These are phyloP conservation scores for Hypoxylon sp. DNA, from an alignment of 2,329 filamentous ascomycete species.

Conservation along the genomic window DNA sequence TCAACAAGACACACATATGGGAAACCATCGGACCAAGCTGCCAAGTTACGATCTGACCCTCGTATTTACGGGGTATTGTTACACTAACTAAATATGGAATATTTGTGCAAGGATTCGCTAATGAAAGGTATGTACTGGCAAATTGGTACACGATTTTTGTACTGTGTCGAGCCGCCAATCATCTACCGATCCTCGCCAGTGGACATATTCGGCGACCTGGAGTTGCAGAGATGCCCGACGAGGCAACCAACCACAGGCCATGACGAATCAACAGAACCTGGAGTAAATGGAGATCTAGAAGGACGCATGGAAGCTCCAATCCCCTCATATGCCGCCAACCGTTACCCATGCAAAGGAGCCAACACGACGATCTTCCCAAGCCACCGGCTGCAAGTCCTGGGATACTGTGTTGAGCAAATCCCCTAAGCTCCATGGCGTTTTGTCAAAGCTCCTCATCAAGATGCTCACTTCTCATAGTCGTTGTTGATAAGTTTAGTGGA, in stretches of 20 bases:
- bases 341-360: conserved; percentile 24
- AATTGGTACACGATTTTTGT: conserved; percentile 29
- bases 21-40: conserved; percentile 12
- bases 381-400: conserved; percentile 14
- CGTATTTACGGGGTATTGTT: conserved; percentile 30
- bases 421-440: neutral
- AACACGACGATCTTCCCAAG: conserved; percentile 38
- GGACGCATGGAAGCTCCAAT: conserved; percentile 44
- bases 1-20: conserved; percentile 26
- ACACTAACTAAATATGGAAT: conserved; percentile 33
- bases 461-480: conserved; percentile 18
- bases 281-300: conserved; percentile 43
- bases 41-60: conserved; percentile 24
- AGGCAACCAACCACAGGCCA: conserved; percentile 44
- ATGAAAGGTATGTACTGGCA: conserved; percentile 30
- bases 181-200: conserved; percentile 24
- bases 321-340: conserved; percentile 33
- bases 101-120: conserved; percentile 40
- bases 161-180: conserved; percentile 32
- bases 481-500: conserved; percentile 16
- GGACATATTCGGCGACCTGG: conserved; percentile 41
- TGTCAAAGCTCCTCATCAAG: conserved; percentile 24
- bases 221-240: conserved; percentile 42
- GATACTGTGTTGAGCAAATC: neutral
- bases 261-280: conserved; percentile 24